These are phyloP conservation scores for Tolypocladium pustulatum DNA, from an alignment of 2,329 filamentous ascomycete species.

Conservation along the genomic window DNA sequence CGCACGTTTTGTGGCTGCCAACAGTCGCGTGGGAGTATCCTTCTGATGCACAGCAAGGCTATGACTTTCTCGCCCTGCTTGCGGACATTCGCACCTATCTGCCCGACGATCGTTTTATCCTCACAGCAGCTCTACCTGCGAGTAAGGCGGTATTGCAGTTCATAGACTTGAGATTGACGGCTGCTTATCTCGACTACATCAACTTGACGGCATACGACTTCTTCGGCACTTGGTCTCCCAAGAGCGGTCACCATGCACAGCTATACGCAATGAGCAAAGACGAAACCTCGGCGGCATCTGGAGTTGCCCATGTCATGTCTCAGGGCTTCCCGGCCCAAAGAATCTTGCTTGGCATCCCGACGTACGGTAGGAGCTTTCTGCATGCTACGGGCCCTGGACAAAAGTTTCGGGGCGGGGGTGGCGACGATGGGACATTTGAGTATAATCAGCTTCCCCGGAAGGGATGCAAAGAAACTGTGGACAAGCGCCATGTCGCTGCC, in stretches of 20 bases:
- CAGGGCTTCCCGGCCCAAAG: conserved; percentile 60
- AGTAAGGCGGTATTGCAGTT: conserved; percentile 54
- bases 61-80: conserved; percentile 60
- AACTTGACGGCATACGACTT: conserved; percentile 80
- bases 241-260: conserved; percentile 66
- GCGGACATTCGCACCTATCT: conserved; percentile 55
- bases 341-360: conserved; percentile 65
- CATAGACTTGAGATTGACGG: conserved; percentile 54
- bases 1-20: not conserved
- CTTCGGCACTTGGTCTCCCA: conserved; percentile 56
- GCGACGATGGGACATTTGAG: conserved; percentile 62
- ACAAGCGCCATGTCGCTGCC: conserved; percentile 57
- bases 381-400: conserved; percentile 56
- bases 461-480: conserved; percentile 54
- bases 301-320: conserved; percentile 53
- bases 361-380: conserved; percentile 66
- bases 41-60: conserved; percentile 51
- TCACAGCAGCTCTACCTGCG: conserved; percentile 65
- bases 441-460: conserved; percentile 58
- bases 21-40: conserved; percentile 80
- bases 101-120: conserved; percentile 56
- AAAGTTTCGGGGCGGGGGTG: conserved; percentile 40
- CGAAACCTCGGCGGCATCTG: conserved; percentile 55
- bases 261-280: conserved; percentile 53
- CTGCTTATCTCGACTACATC: conserved; percentile 60